phyloP scores from a whole-genome alignment of 129 eudicot species.

The Flaveria brownii region DNA sequence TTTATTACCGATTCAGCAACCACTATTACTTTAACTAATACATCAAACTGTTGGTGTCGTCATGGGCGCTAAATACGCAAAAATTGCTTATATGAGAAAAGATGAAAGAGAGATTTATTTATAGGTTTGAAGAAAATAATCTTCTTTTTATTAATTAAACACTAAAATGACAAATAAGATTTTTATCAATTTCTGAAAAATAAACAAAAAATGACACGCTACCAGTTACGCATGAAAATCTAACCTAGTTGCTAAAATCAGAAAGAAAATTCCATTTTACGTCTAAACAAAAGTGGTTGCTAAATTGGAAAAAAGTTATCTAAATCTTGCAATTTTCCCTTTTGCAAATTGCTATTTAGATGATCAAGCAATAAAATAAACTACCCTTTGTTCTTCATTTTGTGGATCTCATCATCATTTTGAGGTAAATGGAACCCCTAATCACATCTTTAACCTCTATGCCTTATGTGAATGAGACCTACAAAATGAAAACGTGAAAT shows the following conservation, averaged over 20 bases:
- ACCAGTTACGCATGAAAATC: not conserved
- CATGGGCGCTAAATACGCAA: not conserved
- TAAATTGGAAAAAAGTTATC: not conserved
- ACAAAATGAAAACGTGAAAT: constrained; percentile 13
- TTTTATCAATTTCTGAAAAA: not conserved
- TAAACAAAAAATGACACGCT: not conserved
- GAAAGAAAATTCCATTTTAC: not conserved
- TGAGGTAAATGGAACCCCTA: not conserved
- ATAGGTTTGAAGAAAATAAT: not conserved
- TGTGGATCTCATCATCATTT: not conserved
- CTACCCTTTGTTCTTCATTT: constrained; percentile 13
- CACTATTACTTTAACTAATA: not conserved
- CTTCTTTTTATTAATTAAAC: not conserved
- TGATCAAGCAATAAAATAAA: constrained; percentile 10
- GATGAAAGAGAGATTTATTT: not conserved
- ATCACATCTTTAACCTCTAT: constrained; percentile 5
- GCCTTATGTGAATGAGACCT: constrained; percentile 5
- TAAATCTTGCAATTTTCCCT: not conserved
- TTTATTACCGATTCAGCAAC: not conserved
- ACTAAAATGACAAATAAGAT: not conserved
- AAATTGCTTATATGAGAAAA: not conserved
- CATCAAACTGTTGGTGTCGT: not conserved
- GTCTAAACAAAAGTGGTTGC: not conserved
- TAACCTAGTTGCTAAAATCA: not conserved
- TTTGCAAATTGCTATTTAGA: not conserved